Evolutionary conservation across 192 early-diverging fungal genomes (phyloP).

Genomic region (Paraglomus brasilianum): DNA sequence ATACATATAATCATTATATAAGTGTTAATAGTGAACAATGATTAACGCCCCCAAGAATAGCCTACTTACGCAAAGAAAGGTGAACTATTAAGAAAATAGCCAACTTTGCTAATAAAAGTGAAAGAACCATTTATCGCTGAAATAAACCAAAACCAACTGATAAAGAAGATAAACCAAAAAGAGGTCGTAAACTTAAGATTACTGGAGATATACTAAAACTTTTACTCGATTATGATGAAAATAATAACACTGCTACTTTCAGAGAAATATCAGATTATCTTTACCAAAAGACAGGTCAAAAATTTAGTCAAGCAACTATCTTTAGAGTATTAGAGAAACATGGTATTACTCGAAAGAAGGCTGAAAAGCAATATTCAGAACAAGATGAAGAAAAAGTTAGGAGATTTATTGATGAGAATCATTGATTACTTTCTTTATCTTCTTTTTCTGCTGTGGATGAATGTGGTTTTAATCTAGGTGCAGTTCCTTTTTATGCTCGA

Average conservation of each 20-base stretch:
- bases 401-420: background rate
- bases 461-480: background rate
- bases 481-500: background rate
- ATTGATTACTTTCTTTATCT: background rate
- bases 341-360: background rate
- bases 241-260: background rate
- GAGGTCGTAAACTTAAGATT: background rate
- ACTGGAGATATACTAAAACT: background rate
- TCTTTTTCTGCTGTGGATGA: conserved; percentile 5
- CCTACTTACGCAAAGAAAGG: background rate
- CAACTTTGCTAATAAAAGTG: conserved; percentile 1
- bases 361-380: background rate
- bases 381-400: background rate
- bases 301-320: background rate
- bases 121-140: conserved; percentile 14
- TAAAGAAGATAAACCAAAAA: conserved; percentile 1
- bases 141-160: conserved; percentile 3
- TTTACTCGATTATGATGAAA: background rate
- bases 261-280: background rate
- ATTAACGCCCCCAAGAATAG: background rate
- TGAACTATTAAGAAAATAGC: conserved; percentile 3
- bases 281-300: background rate
- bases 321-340: background rate
- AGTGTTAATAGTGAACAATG: too few relatives aligned
- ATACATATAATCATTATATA: too few relatives aligned